Conservation (phyloP, 495 filamentous ascomycete genomes). For the Gamarada debralockiae region DNA sequence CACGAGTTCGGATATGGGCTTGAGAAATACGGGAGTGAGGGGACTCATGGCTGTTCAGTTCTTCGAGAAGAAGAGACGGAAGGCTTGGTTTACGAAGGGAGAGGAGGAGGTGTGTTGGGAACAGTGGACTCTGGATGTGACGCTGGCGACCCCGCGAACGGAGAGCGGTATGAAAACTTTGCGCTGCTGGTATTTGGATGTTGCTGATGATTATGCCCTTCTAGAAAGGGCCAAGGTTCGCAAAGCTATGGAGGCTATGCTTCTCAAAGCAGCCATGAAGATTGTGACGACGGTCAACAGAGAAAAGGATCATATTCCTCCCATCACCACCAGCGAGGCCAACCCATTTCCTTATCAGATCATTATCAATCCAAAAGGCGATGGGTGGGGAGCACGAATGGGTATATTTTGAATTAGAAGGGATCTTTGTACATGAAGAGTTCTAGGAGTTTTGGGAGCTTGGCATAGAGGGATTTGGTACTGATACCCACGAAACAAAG, state of each 20-base stretch:
- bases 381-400: conserved; percentile 63
- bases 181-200: conserved; percentile 2
- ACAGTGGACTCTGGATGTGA: conserved; percentile 88
- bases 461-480: conserved; percentile 10
- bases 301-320: conserved; percentile 95
- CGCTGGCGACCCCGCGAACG: conserved; percentile 80
- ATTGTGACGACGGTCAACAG: conserved; percentile 79
- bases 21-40: conserved; percentile 52
- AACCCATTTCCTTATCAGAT: conserved; percentile 97
- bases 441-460: conserved; percentile 10
- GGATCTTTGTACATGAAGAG: conserved; percentile 13
- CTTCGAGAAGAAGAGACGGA: conserved; percentile 85
- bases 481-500: conserved; percentile 22
- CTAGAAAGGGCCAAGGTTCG: conserved; percentile 82
- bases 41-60: conserved; percentile 87
- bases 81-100: conserved; percentile 75
- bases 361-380: conserved; percentile 71
- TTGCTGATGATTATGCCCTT: background rate
- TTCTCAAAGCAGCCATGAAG: conserved; percentile 82
- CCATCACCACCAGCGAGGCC: conserved; percentile 86
- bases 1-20: conserved; percentile 41
- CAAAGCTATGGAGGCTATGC: conserved; percentile 79
- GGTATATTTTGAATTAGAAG: conserved; percentile 20
- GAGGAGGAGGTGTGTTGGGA: conserved; percentile 95
- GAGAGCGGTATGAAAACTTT: conserved; percentile 66